phyloP scores from a whole-genome alignment of 148 eudicot species.

The Silene latifolia region DNA sequence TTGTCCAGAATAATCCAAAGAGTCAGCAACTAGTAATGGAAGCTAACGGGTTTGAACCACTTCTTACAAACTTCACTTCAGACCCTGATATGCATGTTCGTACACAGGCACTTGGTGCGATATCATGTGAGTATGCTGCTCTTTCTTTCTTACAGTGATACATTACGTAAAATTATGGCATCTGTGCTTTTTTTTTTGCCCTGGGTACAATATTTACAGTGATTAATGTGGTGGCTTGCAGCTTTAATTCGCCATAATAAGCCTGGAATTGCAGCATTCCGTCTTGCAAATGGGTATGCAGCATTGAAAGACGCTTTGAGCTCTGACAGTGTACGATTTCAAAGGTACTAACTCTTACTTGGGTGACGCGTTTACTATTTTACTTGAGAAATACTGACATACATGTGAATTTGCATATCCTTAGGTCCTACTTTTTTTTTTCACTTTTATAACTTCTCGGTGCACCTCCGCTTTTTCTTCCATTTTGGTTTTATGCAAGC shows the following conservation, averaged over 20 bases:
- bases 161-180: background rate
- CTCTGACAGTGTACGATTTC: constrained; percentile 66
- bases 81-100: constrained; percentile 69
- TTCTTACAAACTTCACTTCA: constrained; percentile 64
- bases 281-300: constrained; percentile 89
- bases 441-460: too few species aligned
- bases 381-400: background rate
- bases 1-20: constrained; percentile 89
- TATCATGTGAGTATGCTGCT: constrained; percentile 66
- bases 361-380: background rate
- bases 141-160: background rate
- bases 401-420: too few species aligned
- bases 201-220: background rate
- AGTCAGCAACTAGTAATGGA: constrained; percentile 94
- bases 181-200: constrained; percentile 13
- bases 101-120: constrained; percentile 85
- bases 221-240: constrained; percentile 26
- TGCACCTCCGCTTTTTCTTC: too few species aligned
- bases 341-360: constrained; percentile 44
- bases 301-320: constrained; percentile 80
- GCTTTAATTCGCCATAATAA: constrained; percentile 89
- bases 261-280: constrained; percentile 82
- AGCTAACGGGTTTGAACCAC: constrained; percentile 80
- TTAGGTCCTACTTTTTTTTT: too few species aligned
- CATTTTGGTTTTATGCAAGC: too few species aligned